Base-by-base conservation (phyloP, 129 eudicot species). In the Helichrysum umbraculigerum region DNA sequence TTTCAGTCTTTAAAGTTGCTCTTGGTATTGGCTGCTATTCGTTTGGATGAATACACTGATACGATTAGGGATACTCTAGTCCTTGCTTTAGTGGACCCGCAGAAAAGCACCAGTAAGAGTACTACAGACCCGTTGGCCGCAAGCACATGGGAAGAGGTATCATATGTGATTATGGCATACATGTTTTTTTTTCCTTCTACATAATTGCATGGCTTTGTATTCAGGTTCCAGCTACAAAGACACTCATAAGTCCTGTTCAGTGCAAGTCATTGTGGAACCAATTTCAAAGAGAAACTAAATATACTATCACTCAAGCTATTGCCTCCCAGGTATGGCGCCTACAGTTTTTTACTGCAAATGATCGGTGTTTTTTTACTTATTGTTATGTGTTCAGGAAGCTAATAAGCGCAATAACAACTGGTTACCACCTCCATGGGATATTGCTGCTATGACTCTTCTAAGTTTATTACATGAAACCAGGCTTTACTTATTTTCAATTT, bases 341-440 rank as follows among this genome's bases (percentile, higher is more conserved):
- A 51, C 41, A 34, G 33, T 37, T 50, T 34, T 71, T 50, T 69
- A 50, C 62, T 74, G 77, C 69, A 39, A 74, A 41, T 62, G 41
- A 57, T 64, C n/a, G n/a, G n/a, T n/a, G 69, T 74, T 54, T 41
- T n/a, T 20, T 39, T 15, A 28, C 19, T 32, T 9, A 16, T 28
- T 3, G 42, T 51, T 79, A n/a, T 32, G 52, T 73, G 81, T 78
- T 84, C 86, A 95, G 99, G 99, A 95, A 84, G 99, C 99, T 79
- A 95, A 95, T 79, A 89, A 80, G 83, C 92, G 96, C 54, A 86
- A 68, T 80, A 95, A 91, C 88, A 95, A 95, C 86, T 95, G 97
- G 97, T 65, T 95, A 76, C 99, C 99, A 71, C 99, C 99, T 81
- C 99, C 99, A 85, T 95, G 99, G 99, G 99, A 97, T 3, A 91